Evolutionary conservation across 805 yeast species (phyloP).

Genomic region (Hemisphaericaspora nanyangensis): DNA sequence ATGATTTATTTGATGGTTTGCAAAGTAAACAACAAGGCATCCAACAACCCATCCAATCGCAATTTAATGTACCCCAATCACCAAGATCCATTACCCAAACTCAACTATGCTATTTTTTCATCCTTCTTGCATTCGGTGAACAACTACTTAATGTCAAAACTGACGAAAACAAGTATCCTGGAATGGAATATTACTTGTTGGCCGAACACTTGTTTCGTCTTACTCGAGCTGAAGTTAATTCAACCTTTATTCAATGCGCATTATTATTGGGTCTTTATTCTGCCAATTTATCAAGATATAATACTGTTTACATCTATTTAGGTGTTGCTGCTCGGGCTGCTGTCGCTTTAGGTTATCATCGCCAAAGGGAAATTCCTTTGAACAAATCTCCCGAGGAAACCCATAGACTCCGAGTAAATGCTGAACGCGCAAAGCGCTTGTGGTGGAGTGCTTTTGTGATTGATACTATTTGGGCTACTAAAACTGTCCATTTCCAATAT

Average conservation of each 20-base stretch:
- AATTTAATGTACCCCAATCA: background rate
- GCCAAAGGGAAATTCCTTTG: slow-evolving; percentile 17
- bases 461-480: slow-evolving; percentile 39
- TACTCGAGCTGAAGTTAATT: slow-evolving; percentile 25
- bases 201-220: slow-evolving; percentile 31
- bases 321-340: slow-evolving; percentile 39
- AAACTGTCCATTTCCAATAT: slow-evolving; percentile 38
- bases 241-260: slow-evolving; percentile 34
- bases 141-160: slow-evolving; percentile 18
- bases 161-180: slow-evolving; percentile 19
- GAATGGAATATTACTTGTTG: slow-evolving; percentile 27
- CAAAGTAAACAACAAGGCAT: slow-evolving; percentile 1
- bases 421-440: slow-evolving; percentile 32
- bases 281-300: slow-evolving; percentile 33
- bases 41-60: slow-evolving; percentile 1
- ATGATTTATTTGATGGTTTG: slow-evolving; percentile 9
- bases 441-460: slow-evolving; percentile 42
- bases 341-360: slow-evolving; percentile 34
- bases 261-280: slow-evolving; percentile 32
- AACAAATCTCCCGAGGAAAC: background rate
- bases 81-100: slow-evolving; percentile 1
- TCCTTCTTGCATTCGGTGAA: slow-evolving; percentile 35
- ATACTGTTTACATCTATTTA: slow-evolving; percentile 35
- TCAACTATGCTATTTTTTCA: slow-evolving; percentile 28
- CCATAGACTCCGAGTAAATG: background rate